Base-by-base conservation (phyloP, 371 early-diverging fungal genomes). In the Mucor circinelloides region DNA sequence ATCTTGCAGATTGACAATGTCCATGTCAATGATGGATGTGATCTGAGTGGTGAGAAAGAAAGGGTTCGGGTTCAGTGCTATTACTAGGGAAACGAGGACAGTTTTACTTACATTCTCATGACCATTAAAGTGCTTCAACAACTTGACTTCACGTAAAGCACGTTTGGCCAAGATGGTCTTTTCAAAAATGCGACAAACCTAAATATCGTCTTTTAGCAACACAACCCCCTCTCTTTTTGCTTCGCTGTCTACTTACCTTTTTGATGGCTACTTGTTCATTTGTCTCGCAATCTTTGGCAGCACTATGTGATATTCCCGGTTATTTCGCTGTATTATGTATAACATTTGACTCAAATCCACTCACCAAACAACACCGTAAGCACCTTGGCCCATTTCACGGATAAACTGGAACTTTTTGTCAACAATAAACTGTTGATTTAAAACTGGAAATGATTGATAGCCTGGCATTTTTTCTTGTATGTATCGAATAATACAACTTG, bases 221-320 rank as follows among this genome's bases (percentile, higher is more conserved):
- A 32, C 9, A 32, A 32, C 2, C 30, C 30, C 30, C 31, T 19
- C n/a, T 7, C 13, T 3, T 27, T 27, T 25, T 15, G 5, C 27
- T 25, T 13, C 25, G 23, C 6, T 13, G 19, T 27, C 55, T 25
- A 6, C 34, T 89, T 58, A 94, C 93, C 82, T 94, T 94, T 72
- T 97, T 97, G 69, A 97, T 94, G 58, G 97, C 97, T 1, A 97
- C 95, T 72, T 92, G 89, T 72, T 94, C 92, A 25, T 92, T 93
- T 1, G 91, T 87, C 62, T 89, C 86, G 8, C 84, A 86, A 71
- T 94, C 88, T 65, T 86, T 90, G 36, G 94, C 94, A 74, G 93
- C 91, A 74, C 94, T 94, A 6, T 52, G 12, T 27, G 27, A 52
- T 52, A 52, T 52, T 52, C 27, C 52, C 15, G 52, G 52, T 52